These are phyloP conservation scores for Crucibulum parvulum DNA, from an alignment of 1,284 basidiomycete genomes.

Conservation along the genomic window DNA sequence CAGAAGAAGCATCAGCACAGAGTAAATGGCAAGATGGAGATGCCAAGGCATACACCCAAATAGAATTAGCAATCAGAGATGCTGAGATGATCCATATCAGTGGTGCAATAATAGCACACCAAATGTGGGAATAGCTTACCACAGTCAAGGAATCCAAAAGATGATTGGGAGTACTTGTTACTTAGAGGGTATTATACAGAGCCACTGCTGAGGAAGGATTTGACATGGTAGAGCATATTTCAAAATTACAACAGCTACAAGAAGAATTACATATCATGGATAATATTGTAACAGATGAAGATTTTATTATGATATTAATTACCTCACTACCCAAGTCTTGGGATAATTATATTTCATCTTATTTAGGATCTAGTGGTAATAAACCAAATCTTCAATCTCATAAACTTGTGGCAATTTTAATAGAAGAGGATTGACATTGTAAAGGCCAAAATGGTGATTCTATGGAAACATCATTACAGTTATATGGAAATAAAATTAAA, in stretches of 20 bases:
- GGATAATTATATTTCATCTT: conserved; percentile 7
- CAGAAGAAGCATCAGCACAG: conserved; percentile 7
- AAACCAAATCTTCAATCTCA: background rate
- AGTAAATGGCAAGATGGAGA: conserved; percentile 21
- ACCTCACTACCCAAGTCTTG: conserved; percentile 24
- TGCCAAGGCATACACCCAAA: conserved; percentile 22
- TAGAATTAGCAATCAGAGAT: conserved; percentile 28
- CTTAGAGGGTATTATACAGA: conserved; percentile 19
- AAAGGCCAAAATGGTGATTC: background rate
- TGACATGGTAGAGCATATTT: conserved; percentile 23
- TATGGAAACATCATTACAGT: background rate
- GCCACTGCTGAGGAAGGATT: conserved; percentile 22
- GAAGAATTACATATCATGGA: conserved; percentile 22
- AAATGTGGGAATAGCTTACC: conserved; percentile 32
- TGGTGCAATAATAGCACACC: conserved; percentile 21
- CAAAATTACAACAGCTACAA: conserved; percentile 20
- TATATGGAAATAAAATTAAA: background rate
- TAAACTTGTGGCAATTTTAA: background rate
- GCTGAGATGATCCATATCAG: conserved; percentile 28
- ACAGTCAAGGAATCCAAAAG: conserved; percentile 31
- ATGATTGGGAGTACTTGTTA: conserved; percentile 20
- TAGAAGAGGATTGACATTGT: too few relatives aligned
- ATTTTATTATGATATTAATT: conserved; percentile 40
- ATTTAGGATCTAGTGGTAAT: background rate
- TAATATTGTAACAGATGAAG: conserved; percentile 28